Base-by-base conservation (phyloP, 192 early-diverging fungal genomes). In the Dissophora ornata region DNA sequence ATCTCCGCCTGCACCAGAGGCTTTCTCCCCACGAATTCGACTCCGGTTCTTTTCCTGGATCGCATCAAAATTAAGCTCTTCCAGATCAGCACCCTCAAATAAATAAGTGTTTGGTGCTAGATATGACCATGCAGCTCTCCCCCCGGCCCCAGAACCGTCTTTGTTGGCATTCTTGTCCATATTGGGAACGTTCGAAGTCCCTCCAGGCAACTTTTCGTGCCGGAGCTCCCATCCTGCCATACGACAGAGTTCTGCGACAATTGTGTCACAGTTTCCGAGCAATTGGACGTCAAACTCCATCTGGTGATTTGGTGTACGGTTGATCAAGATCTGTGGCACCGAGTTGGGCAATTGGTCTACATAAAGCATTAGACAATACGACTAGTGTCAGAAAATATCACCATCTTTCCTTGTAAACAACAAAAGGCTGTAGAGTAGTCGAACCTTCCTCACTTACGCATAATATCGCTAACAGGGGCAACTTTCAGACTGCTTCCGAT, bases 401-500 rank as follows among this genome's bases (percentile, higher is more conserved):
- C n/a, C n/a, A n/a, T n/a, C n/a, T n/a, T n/a, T n/a, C n/a, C n/a
- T n/a, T n/a, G n/a, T n/a, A n/a, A n/a, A n/a, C n/a, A n/a, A n/a
- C n/a, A n/a, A n/a, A n/a, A n/a, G n/a, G n/a, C n/a, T n/a, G n/a
- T n/a, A n/a, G n/a, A n/a, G n/a, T n/a, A n/a, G n/a, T n/a, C n/a
- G n/a, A n/a, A n/a, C n/a, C n/a, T n/a, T n/a, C n/a, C n/a, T n/a
- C n/a, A n/a, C 78, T 62, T 69, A 88, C 84, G 83, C 90, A 94
- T 95, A 33, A 98, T 95, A 41, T 93, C 91, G 2, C 93, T 92
- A 3, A 99, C 96, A 2, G 98, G 98, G 2, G 94, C 91, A 2
- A 99, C 96, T 78, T 96, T 95, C 13, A 99, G 78, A n/a, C 91
- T 94, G 36, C 92, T 93, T 15, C 98, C 98, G 83, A 99, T 98